A percentile compares a stretch with the other conserved stretches of the same genome.
These are phyloP conservation scores for Colletotrichum liaoningense DNA, from an alignment of 2,329 filamentous ascomycete genomes.

Conservation along the genomic window DNA sequence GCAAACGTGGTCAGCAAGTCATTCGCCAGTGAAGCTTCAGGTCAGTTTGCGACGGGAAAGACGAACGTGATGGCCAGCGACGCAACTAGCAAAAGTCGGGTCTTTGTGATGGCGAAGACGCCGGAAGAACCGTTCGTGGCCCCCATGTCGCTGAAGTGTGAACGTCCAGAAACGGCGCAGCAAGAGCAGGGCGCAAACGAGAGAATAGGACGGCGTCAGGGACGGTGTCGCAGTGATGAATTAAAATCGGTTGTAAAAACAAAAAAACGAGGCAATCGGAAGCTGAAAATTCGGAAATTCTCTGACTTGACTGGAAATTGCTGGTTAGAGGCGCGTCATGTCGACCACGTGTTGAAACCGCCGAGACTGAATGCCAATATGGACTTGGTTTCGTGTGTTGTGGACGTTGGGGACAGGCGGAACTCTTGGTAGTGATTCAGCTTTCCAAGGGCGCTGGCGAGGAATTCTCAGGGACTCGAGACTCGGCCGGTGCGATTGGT, in stretches of 20 bases:
- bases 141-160: slow-evolving; percentile 31
- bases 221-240: neutral
- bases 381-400: slow-evolving; percentile 12
- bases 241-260: neutral
- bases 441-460: slow-evolving; percentile 5
- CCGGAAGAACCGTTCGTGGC: slow-evolving; percentile 24
- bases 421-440: neutral
- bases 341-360: slow-evolving; percentile 27
- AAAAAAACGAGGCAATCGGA: neutral
- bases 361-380: slow-evolving; percentile 16
- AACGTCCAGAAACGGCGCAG: slow-evolving; percentile 8
- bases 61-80: slow-evolving; percentile 54
- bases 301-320: slow-evolving; percentile 3
- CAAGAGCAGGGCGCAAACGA: neutral
- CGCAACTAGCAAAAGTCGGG: slow-evolving; percentile 47
- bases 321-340: slow-evolving; percentile 21
- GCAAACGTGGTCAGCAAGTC: neutral
- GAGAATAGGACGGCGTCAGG: neutral
- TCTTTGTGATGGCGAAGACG: slow-evolving; percentile 48
- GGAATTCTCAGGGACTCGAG: slow-evolving; percentile 9
- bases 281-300: slow-evolving; percentile 7
- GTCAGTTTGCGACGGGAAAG: neutral
- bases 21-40: neutral
- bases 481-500: neutral
- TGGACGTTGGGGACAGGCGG: neutral